Conservation (phyloP, 208 protist genomes). For the Sergeia podlipaevii region DNA sequence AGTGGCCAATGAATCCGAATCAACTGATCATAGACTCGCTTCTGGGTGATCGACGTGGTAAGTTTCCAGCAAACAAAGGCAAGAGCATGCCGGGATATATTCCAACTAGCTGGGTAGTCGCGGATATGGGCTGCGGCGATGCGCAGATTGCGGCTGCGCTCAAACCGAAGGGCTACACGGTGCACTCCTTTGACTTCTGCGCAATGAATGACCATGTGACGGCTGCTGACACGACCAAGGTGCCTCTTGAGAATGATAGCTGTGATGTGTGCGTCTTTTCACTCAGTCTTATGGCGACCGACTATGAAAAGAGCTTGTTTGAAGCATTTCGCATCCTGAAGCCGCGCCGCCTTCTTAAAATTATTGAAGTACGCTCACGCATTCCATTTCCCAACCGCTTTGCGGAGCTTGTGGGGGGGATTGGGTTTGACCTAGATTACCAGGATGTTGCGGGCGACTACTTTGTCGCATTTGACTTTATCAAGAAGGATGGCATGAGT, state of each 20-base stretch:
- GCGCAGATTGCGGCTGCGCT: conserved; percentile 85
- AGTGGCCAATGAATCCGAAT: conserved; percentile 94
- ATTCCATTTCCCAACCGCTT: conserved; percentile 77
- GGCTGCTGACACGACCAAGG: conserved; percentile 85
- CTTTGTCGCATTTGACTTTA: conserved; percentile 92
- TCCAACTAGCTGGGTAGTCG: conserved; percentile 82
- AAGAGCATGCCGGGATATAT: conserved; percentile 84
- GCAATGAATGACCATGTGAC: conserved; percentile 78
- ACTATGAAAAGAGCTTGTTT: conserved; percentile 89
- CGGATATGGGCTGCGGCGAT: conserved; percentile 96
- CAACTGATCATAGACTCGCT: conserved; percentile 83
- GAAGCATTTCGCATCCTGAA: conserved; percentile 93
- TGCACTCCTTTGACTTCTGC: conserved; percentile 95
- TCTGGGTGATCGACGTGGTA: conserved; percentile 68
- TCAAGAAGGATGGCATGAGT: conserved; percentile 60
- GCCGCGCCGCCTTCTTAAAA: conserved; percentile 82
- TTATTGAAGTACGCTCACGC: conserved; percentile 93
- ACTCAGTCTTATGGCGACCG: conserved; percentile 95
- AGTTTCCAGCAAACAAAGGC: conserved; percentile 72
- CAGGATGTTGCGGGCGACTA: conserved; percentile 87
- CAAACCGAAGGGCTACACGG: conserved; percentile 74
- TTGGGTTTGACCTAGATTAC: conserved; percentile 84
- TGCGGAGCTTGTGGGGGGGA: conserved; percentile 69
- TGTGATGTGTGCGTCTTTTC: conserved; percentile 94
- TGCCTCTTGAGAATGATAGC: conserved; percentile 71